Evolutionary conservation across 352 stramenopile genomes (phyloP).

Genomic region (Saprolegnia parasitica): DNA sequence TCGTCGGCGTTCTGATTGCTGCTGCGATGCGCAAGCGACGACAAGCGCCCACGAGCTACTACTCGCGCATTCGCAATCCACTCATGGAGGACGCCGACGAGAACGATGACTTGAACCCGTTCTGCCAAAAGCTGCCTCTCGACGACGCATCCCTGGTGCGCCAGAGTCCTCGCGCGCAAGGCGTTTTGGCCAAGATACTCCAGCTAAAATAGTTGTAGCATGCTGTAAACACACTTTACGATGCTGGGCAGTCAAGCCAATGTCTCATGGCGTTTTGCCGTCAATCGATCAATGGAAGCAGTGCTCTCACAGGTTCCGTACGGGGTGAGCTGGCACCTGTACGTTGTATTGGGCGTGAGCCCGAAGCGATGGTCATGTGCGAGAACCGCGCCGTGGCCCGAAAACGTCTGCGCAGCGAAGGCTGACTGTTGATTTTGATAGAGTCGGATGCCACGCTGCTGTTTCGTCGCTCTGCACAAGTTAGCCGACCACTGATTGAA

Average conservation of each 20-base stretch:
- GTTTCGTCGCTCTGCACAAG: no score
- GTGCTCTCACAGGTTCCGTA: no score
- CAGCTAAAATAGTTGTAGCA: neutral
- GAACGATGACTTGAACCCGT: slow-evolving; percentile 75
- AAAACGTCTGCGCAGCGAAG: no score
- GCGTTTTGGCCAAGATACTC: neutral
- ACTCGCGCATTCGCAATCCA: slow-evolving; percentile 33
- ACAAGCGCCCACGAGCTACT: neutral
- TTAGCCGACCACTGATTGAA: no score
- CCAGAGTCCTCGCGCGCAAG: neutral
- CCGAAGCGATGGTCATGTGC: no score
- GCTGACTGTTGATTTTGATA: no score
- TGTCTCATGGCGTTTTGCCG: neutral
- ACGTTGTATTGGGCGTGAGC: no score
- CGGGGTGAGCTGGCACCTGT: no score
- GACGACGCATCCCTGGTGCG: slow-evolving; percentile 4
- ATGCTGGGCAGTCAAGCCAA: neutral
- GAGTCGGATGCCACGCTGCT: no score
- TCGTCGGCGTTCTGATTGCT: slow-evolving; percentile 2
- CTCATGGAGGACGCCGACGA: slow-evolving; percentile 36
- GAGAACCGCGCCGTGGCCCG: no score
- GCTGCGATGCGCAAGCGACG: neutral
- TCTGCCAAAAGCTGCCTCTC: slow-evolving; percentile 37
- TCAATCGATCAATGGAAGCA: no score
- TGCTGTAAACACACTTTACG: neutral